phyloP scores from a whole-genome alignment of 257 asterid genomes.

The Buddleja alternifolia region DNA sequence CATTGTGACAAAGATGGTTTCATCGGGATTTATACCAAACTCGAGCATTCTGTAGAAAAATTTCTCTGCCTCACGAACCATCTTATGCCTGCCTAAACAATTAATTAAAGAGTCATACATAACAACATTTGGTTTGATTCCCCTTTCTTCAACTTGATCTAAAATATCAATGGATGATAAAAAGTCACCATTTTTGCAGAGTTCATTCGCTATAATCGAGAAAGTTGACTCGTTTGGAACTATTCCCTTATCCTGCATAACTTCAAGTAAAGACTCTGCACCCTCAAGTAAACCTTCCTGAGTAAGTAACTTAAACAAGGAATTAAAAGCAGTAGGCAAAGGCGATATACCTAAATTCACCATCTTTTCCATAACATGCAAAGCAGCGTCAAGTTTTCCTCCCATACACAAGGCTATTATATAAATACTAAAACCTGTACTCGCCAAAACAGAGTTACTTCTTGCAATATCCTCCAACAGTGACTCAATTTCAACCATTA shows the following conservation, averaged over 20 bases:
- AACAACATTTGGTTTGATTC: conserved; percentile 50
- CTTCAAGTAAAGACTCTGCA: conserved; percentile 46
- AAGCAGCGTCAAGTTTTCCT: conserved; percentile 47
- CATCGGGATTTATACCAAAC: conserved; percentile 53
- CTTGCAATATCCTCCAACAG: conserved; percentile 47
- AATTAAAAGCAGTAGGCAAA: conserved; percentile 53
- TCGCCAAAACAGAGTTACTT: conserved; percentile 37
- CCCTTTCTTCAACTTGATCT: conserved; percentile 48
- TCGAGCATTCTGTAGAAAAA: conserved; percentile 53
- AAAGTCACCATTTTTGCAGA: conserved; percentile 49
- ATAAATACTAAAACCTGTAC: conserved; percentile 54
- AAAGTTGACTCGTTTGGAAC: conserved; percentile 50
- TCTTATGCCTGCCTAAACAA: conserved; percentile 51
- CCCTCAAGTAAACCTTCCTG: conserved; percentile 47
- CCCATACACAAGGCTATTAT: conserved; percentile 57
- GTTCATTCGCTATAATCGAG: conserved; percentile 43
- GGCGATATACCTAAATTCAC: conserved; percentile 41
- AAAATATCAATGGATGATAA: conserved; percentile 48
- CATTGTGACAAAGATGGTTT: conserved; percentile 53
- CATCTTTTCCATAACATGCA: conserved; percentile 53
- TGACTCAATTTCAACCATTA: conserved; percentile 45
- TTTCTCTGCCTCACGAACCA: conserved; percentile 46
- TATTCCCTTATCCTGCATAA: conserved; percentile 53
- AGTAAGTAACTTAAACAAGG: conserved; percentile 53
- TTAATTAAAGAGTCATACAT: conserved; percentile 51